Evolutionary conservation across 2,329 filamentous ascomycete species (phyloP).

Genomic region (Ceratocystis cubensis): DNA sequence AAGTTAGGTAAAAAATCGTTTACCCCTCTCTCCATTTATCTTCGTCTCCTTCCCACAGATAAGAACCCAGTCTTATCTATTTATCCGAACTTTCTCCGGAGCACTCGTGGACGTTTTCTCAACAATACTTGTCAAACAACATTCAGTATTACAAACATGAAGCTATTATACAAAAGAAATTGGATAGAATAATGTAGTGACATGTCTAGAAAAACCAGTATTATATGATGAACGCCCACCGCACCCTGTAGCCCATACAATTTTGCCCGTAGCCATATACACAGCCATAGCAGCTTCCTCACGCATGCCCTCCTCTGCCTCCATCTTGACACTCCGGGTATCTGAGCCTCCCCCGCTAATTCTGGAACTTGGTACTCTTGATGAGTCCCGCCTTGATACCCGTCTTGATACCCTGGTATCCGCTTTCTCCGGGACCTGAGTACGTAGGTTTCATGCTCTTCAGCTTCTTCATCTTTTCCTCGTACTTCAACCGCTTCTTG

Average conservation of each 20-base stretch:
- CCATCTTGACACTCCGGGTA: neutral
- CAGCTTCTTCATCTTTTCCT: constrained; percentile 95
- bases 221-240: constrained; percentile 15
- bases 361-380: constrained; percentile 80
- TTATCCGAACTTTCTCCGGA: too few species aligned
- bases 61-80: too few species aligned
- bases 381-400: constrained; percentile 92
- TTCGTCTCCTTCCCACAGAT: too few species aligned
- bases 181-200: neutral
- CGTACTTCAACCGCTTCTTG: constrained; percentile 95
- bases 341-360: constrained; percentile 8
- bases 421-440: constrained; percentile 70
- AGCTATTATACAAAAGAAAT: neutral
- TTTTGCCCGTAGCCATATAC: constrained; percentile 18
- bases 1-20: too few species aligned
- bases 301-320: too few species aligned
- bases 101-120: too few species aligned
- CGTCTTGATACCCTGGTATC: constrained; percentile 82
- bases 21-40: too few species aligned
- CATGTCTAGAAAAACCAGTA: constrained; percentile 15
- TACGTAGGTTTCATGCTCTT: constrained; percentile 74
- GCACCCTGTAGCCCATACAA: constrained; percentile 14
- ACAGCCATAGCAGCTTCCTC: neutral
- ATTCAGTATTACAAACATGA: neutral
- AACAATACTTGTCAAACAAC: neutral